These are phyloP conservation scores for Fusarium setosum DNA, from an alignment of 2,329 filamentous ascomycete genomes.

Conservation along the genomic window DNA sequence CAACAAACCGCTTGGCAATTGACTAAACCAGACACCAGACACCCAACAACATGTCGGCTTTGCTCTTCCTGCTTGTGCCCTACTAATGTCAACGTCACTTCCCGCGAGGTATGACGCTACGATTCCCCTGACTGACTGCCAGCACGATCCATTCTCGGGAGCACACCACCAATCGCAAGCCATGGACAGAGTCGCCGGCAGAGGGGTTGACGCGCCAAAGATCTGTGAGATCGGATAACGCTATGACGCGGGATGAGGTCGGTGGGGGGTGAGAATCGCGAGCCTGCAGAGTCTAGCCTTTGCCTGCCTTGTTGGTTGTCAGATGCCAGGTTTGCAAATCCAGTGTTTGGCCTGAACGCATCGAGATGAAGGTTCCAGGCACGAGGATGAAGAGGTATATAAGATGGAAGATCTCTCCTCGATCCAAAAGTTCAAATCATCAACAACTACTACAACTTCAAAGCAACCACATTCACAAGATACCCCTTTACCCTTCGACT, in stretches of 20 bases:
- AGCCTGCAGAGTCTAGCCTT: constrained; percentile 11
- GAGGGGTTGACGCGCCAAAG: constrained; percentile 7
- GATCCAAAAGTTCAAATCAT: constrained; percentile 12
- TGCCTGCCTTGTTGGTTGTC: constrained; percentile 21
- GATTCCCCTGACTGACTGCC: constrained; percentile 21
- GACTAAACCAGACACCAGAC: constrained; percentile 17
- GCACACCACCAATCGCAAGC: constrained; percentile 23
- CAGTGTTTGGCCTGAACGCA: constrained; percentile 13
- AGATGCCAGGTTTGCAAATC: constrained; percentile 5
- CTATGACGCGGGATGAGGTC: constrained; percentile 43
- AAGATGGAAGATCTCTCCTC: constrained; percentile 24
- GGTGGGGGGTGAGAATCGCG: constrained; percentile 17
- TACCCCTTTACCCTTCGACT: constrained; percentile 25
- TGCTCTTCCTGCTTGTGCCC: constrained; percentile 13
- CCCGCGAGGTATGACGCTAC: constrained; percentile 36
- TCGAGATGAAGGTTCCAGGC: constrained; percentile 24
- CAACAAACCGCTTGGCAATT: constrained; percentile 37
- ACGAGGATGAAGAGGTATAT: constrained; percentile 32
- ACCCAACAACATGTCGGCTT: too few species aligned
- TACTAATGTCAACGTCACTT: constrained; percentile 42
- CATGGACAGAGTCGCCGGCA: constrained; percentile 20
- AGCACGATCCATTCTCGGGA: background rate
- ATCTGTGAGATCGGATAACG: constrained; percentile 21
- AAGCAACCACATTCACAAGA: constrained; percentile 23
- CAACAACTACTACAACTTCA: constrained; percentile 18